These are phyloP conservation scores for Bipolaris oryzae DNA, from an alignment of 2,329 filamentous ascomycete species.

Conservation along the genomic window DNA sequence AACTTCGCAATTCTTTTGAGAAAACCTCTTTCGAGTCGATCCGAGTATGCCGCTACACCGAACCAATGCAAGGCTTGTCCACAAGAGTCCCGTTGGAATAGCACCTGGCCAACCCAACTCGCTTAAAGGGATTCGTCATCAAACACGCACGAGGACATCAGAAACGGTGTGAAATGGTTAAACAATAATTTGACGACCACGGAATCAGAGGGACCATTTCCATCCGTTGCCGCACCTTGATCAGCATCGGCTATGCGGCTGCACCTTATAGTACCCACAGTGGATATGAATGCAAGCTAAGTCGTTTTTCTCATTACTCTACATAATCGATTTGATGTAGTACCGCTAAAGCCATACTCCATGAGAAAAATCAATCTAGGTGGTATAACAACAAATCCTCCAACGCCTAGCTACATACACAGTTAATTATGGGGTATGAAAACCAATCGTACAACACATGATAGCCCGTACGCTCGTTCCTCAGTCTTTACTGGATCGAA, in stretches of 20 bases:
- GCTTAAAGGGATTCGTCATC: no score
- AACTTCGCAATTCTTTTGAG: no score
- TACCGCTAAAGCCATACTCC: not conserved
- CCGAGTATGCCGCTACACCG: no score
- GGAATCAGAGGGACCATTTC: not conserved
- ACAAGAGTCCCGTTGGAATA: no score
- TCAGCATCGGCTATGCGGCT: not conserved
- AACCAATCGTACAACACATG: constrained; percentile 2
- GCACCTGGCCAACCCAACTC: no score
- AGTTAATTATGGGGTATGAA: constrained; percentile 17
- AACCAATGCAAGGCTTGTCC: no score
- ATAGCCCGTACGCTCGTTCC: not conserved
- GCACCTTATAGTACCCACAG: not conserved
- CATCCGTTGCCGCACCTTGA: not conserved
- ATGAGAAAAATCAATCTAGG: not conserved
- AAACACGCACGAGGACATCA: no score
- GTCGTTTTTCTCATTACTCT: not conserved
- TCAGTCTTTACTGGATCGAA: not conserved
- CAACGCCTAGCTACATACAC: constrained; percentile 9
- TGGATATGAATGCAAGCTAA: not conserved
- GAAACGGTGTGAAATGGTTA: not conserved
- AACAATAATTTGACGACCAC: not conserved
- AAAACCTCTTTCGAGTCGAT: no score
- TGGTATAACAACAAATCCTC: not conserved
- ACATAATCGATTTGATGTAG: not conserved